Evolutionary conservation across 2,329 filamentous ascomycete species (phyloP).

Genomic region (Plectosphaerella plurivora): DNA sequence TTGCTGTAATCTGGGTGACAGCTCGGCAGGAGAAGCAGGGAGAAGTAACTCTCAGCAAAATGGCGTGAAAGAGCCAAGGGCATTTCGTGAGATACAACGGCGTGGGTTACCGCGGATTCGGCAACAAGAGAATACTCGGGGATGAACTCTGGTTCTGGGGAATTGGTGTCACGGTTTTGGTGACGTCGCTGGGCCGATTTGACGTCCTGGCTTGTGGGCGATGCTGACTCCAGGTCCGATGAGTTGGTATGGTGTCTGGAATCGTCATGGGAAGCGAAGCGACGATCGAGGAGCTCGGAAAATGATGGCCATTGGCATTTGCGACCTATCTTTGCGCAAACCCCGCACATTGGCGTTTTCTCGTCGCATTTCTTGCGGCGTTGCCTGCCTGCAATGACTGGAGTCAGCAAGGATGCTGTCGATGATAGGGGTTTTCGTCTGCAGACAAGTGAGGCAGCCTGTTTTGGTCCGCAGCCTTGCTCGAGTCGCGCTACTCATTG

Average conservation of each 20-base stretch:
- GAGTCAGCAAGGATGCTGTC: background rate
- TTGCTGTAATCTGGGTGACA: conserved; percentile 22
- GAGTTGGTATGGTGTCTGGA: background rate
- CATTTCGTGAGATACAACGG: conserved; percentile 7
- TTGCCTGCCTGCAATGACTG: background rate
- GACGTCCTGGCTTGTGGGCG: too few species aligned
- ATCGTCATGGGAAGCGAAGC: background rate
- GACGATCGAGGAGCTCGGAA: background rate
- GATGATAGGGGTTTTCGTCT: background rate
- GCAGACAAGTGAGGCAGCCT: background rate
- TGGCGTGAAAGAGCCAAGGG: conserved; percentile 13
- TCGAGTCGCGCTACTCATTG: background rate
- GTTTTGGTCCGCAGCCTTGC: background rate
- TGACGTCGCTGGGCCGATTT: too few species aligned
- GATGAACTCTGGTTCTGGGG: background rate
- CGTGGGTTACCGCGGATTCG: conserved; percentile 3
- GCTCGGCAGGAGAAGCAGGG: conserved; percentile 18
- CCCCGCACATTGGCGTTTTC: background rate
- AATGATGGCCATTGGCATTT: background rate
- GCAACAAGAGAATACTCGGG: background rate
- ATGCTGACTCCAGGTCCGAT: too few species aligned
- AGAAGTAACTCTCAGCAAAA: conserved; percentile 14
- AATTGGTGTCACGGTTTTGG: too few species aligned
- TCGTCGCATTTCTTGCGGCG: background rate
- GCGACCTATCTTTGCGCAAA: background rate